These are phyloP conservation scores for Trichoderma sp. DNA, from an alignment of 2,329 filamentous ascomycete species.

Conservation along the genomic window DNA sequence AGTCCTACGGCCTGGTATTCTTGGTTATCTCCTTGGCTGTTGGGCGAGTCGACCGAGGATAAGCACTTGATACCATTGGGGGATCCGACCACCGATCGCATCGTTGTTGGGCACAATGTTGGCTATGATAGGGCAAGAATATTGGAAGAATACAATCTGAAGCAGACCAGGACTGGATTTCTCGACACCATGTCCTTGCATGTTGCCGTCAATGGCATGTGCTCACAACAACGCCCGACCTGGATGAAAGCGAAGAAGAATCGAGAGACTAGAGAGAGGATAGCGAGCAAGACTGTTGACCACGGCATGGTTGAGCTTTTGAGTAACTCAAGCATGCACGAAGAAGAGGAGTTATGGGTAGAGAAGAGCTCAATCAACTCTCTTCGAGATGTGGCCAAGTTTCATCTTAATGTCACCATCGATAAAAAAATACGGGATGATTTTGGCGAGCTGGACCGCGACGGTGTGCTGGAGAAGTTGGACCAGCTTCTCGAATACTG, in stretches of 20 bases:
- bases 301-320: conserved; percentile 71
- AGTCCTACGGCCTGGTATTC: conserved; percentile 93
- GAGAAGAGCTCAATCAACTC: conserved; percentile 94
- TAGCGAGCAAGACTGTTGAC: conserved; percentile 70
- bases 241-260: conserved; percentile 98
- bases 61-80: conserved; percentile 86
- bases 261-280: conserved; percentile 77
- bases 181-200: conserved; percentile 98
- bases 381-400: conserved; percentile 90
- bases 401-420: conserved; percentile 87
- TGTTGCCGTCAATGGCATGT: conserved; percentile 98
- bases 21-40: conserved; percentile 93
- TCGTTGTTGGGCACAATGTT: conserved; percentile 93
- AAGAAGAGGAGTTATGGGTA: conserved; percentile 95
- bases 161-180: conserved; percentile 82
- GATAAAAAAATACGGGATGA: conserved; percentile 87
- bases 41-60: conserved; percentile 76
- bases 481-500: conserved; percentile 91
- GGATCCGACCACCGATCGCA: conserved; percentile 68
- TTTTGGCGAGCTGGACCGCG: conserved; percentile 78
- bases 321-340: conserved; percentile 68
- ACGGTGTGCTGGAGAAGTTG: conserved; percentile 68
- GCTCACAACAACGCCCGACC: conserved; percentile 89
- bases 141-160: conserved; percentile 82
- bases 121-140: conserved; percentile 91